Evolutionary conservation across 257 asterid species (phyloP), one percentile per base, ranked within the genome.

Genomic region (Salvia hispanica): DNA sequence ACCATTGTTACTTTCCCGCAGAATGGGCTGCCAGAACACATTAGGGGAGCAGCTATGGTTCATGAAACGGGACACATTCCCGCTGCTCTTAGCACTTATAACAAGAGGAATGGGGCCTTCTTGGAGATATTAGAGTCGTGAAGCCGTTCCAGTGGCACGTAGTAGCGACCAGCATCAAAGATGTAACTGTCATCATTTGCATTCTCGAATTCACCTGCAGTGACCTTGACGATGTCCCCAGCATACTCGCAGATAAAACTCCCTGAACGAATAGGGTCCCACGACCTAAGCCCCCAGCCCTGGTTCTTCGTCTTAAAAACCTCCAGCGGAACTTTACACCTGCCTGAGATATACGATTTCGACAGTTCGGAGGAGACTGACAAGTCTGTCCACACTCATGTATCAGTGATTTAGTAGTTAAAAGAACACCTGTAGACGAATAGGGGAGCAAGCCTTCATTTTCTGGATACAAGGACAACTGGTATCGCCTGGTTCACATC

Each of bases 261-360:
- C 48, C 99, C 99, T 9, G 85, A 80, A 11, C 96, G 95, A 28
- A 93, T 90, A 18, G 96, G 88, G 70, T 93, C 97, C 96, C 95
- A 93, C 2, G 99, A 93, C 76, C 99, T 85, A 66, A 93, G 96
- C 46, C 99, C 99, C 99, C 99, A 93, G 18, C 97, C 97, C 77
- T 81, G 73, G 74, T 83, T 81, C 76, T 78, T 84, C 45, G 99
- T 93, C 81, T 83, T 93, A 48, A 93, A 93, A 76, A 93, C 95
- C 81, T 93, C 99, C 28, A 90, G 57, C 78, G 88, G 51, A 72
- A 79, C 72, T 83, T 93, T 44, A 84, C 51, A 31, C 96, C 92
- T 6, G 85, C 80, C 77, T 93, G 99, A 39, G 96, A 76, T 53
- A 84, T 72, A 39, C 99, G 82, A 72, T 81, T 88, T 65, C 95